A percentile compares a stretch with the other conserved stretches of the same genome.
Evolutionary conservation across 331 rosid genomes (phyloP).

Genomic region (Pyrus hybrid): DNA sequence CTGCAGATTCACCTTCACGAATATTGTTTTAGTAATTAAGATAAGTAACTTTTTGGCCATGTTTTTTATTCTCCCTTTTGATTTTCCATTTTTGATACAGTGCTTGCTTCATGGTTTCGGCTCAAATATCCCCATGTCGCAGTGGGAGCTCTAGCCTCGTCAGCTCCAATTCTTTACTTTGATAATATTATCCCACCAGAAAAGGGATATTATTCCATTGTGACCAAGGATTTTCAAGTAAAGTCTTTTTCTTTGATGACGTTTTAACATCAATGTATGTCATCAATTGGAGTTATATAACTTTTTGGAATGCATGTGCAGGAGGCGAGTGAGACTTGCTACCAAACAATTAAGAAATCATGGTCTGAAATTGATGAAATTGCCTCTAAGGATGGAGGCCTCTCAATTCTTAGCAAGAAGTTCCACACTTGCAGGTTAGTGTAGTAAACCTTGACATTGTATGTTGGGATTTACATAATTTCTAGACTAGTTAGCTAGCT

Average conservation of each 20-base stretch:
- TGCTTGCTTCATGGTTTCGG: slow-evolving; percentile 65
- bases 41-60: background rate
- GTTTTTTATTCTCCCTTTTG: background rate
- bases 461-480: too few species aligned
- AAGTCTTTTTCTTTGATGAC: background rate
- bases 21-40: too few species aligned
- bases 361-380: slow-evolving; percentile 42
- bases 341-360: slow-evolving; percentile 34
- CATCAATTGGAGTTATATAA: background rate
- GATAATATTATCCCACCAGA: slow-evolving; percentile 35
- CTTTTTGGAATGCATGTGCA: too few species aligned
- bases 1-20: background rate
- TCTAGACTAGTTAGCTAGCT: too few species aligned
- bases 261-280: too few species aligned
- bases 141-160: slow-evolving; percentile 60
- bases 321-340: slow-evolving; percentile 31
- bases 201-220: slow-evolving; percentile 29
- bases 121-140: slow-evolving; percentile 63
- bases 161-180: slow-evolving; percentile 55
- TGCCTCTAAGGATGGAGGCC: slow-evolving; percentile 28
- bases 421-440: slow-evolving; percentile 40
- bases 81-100: slow-evolving; percentile 15
- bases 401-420: slow-evolving; percentile 32
- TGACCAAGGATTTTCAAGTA: slow-evolving; percentile 44
- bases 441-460: too few species aligned